A percentile compares a stretch with the other conserved stretches of the same genome.
Conservation (phyloP, 306 rosid species). For the Acmispon strigosus region DNA sequence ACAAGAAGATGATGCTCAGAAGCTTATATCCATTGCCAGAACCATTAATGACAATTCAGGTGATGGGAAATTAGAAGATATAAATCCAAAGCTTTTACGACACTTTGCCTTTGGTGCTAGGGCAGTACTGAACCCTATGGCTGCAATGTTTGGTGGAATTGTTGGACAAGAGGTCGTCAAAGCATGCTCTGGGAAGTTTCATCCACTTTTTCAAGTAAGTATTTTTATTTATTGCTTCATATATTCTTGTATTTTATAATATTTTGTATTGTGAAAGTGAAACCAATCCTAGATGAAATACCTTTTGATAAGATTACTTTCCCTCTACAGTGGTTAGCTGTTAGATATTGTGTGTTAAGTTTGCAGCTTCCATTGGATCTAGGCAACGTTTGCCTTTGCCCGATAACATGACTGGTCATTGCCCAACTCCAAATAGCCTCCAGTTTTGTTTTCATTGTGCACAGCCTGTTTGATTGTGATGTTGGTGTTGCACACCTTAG, state of each 20-base stretch:
- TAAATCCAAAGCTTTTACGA: constrained; percentile 60
- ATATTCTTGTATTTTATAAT: not conserved
- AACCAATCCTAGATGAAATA: not conserved
- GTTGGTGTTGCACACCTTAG: too few species aligned
- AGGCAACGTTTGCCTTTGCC: too few species aligned
- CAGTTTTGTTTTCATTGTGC: too few species aligned
- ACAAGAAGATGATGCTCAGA: constrained; percentile 75
- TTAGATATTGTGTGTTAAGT: not conserved
- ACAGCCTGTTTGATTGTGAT: too few species aligned
- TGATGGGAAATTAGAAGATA: constrained; percentile 59
- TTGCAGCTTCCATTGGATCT: not conserved
- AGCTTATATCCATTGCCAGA: constrained; percentile 54
- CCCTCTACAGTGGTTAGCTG: not conserved
- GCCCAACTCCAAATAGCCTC: too few species aligned
- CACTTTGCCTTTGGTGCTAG: constrained; percentile 84
- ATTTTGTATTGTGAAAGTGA: not conserved
- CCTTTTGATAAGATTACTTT: not conserved
- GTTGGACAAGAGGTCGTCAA: constrained; percentile 92
- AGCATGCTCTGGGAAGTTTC: constrained; percentile 95
- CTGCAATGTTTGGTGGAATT: constrained; percentile 93
- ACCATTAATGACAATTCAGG: constrained; percentile 49
- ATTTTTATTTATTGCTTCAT: not conserved
- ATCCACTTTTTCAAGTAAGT: constrained; percentile 84
- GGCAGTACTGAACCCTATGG: constrained; percentile 92
- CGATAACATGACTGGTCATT: too few species aligned